These are phyloP conservation scores for Inga laurina DNA, from an alignment of 306 rosid species.

Conservation along the genomic window DNA sequence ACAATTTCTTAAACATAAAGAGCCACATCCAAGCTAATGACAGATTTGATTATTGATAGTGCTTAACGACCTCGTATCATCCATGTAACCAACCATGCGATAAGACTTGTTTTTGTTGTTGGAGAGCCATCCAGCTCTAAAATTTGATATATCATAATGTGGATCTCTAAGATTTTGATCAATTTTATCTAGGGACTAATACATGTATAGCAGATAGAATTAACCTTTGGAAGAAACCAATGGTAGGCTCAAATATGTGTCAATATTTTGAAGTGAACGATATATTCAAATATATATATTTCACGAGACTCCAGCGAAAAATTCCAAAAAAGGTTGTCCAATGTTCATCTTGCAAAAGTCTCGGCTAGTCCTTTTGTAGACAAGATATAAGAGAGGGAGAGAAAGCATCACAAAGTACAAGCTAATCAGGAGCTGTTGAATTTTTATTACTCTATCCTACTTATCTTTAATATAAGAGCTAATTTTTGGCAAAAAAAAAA, in stretches of 20 bases:
- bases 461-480: too few species aligned
- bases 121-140: not conserved
- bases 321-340: not conserved
- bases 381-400: not conserved
- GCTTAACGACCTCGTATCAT: too few species aligned
- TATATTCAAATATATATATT: not conserved
- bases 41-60: too few species aligned
- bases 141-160: not conserved
- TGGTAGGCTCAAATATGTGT: not conserved
- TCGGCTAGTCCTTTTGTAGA: not conserved
- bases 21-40: not conserved
- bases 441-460: too few species aligned
- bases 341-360: not conserved
- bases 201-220: conserved; percentile 6
- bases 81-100: too few species aligned
- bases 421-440: not conserved
- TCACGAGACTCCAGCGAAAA: not conserved
- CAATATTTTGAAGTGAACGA: not conserved
- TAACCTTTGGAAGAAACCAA: not conserved
- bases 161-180: not conserved
- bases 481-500: too few species aligned
- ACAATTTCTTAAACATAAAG: not conserved
- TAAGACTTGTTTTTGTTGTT: too few species aligned
- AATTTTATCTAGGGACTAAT: conserved; percentile 28
- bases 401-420: too few species aligned